phyloP scores from a whole-genome alignment of 345 rosid species.

The Heritiera littoralis region DNA sequence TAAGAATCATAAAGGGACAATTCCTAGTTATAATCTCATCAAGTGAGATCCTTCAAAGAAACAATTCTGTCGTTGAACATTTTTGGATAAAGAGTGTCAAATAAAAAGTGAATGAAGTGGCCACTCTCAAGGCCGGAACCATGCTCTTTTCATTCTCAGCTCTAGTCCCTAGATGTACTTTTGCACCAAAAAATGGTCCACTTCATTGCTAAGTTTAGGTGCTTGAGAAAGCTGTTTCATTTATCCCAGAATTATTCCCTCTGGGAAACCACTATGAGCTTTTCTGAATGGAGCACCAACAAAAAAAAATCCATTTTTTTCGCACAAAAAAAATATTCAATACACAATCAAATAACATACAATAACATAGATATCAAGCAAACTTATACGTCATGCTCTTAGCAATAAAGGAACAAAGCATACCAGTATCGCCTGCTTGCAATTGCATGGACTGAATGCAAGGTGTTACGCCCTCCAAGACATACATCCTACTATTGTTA shows the following conservation, averaged over 20 bases:
- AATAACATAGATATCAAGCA: no score
- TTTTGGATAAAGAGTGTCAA: neutral
- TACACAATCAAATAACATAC: no score
- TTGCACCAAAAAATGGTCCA: neutral
- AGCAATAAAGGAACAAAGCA: constrained; percentile 19
- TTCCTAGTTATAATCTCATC: neutral
- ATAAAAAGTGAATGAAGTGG: neutral
- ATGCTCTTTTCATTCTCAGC: neutral
- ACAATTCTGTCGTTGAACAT: neutral
- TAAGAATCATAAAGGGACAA: constrained; percentile 1
- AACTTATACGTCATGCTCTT: neutral
- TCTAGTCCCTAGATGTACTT: neutral
- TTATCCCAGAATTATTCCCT: neutral
- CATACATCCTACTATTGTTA: constrained; percentile 98
- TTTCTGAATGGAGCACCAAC: neutral
- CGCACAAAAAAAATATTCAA: neutral
- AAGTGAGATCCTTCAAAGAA: neutral
- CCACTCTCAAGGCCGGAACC: neutral
- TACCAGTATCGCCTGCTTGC: constrained; percentile 93
- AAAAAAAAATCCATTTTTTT: neutral
- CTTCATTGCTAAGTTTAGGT: neutral
- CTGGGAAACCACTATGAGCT: neutral
- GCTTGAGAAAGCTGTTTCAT: constrained; percentile 3
- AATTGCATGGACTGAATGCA: constrained; percentile 94
- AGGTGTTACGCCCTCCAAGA: constrained; percentile 95